Evolutionary conservation across 768 basidiomycete genomes (phyloP).

Genomic region (Tulasnella sp.): DNA sequence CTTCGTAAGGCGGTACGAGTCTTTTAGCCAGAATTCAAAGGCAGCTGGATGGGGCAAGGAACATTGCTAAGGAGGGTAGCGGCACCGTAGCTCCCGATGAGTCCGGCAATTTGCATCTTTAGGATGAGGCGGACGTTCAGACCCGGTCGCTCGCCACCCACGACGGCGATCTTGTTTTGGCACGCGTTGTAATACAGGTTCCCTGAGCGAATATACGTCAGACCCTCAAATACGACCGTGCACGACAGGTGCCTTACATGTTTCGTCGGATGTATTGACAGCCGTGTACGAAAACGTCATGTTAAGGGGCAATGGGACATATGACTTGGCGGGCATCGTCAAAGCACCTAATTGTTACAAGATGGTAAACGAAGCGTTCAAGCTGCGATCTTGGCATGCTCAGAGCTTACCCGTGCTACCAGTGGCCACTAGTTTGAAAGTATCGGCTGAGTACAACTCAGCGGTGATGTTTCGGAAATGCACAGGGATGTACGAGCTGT

Average conservation of each 20-base stretch:
- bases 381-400: background rate
- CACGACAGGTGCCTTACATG: slow-evolving; percentile 59
- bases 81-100: slow-evolving; percentile 56
- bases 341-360: slow-evolving; percentile 38
- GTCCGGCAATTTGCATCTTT: slow-evolving; percentile 69
- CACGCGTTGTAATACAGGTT: slow-evolving; percentile 77
- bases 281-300: slow-evolving; percentile 84
- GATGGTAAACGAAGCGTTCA: background rate
- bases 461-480: slow-evolving; percentile 71
- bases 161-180: slow-evolving; percentile 58
- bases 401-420: slow-evolving; percentile 59
- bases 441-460: slow-evolving; percentile 68
- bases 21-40: slow-evolving; percentile 40
- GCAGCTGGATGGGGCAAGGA: slow-evolving; percentile 69
- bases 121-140: slow-evolving; percentile 68
- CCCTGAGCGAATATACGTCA: slow-evolving; percentile 51
- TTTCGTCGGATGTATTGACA: slow-evolving; percentile 76
- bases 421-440: slow-evolving; percentile 63
- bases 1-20: background rate
- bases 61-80: slow-evolving; percentile 64
- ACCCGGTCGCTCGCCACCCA: slow-evolving; percentile 56
- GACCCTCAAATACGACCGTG: slow-evolving; percentile 32
- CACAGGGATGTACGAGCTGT: slow-evolving; percentile 73
- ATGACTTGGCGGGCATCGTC: slow-evolving; percentile 67
- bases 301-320: slow-evolving; percentile 69